phyloP scores from a whole-genome alignment of 768 basidiomycete genomes.

The Omphalotus guepiniiformis region DNA sequence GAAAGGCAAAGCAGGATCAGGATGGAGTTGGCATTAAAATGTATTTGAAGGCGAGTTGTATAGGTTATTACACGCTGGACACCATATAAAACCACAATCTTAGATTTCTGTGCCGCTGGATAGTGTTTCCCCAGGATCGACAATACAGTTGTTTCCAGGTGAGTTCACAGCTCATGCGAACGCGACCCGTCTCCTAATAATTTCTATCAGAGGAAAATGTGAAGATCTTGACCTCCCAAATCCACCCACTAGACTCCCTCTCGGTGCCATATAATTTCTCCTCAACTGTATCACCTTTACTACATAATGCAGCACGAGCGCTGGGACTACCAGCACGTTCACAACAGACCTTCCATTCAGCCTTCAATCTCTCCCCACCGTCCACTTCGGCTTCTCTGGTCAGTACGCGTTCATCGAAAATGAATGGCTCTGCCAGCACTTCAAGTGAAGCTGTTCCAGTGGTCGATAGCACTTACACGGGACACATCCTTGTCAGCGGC shows the following conservation, averaged over 20 bases:
- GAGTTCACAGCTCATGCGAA: constrained; percentile 13
- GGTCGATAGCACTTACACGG: constrained; percentile 66
- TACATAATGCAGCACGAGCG: constrained; percentile 66
- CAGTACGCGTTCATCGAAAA: constrained; percentile 31
- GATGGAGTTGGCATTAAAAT: constrained; percentile 68
- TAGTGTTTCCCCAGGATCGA: constrained; percentile 57
- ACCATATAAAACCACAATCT: not conserved
- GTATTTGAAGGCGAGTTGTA: constrained; percentile 70
- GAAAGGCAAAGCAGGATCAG: constrained; percentile 59
- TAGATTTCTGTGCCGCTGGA: constrained; percentile 71
- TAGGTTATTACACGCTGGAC: not conserved
- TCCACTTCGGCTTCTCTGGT: constrained; percentile 21
- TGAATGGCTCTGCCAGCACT: constrained; percentile 28
- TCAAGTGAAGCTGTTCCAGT: constrained; percentile 33
- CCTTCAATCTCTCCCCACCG: constrained; percentile 40
- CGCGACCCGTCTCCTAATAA: constrained; percentile 2
- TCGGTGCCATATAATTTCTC: constrained; percentile 77
- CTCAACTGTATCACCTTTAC: constrained; percentile 52
- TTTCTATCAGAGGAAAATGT: constrained; percentile 65
- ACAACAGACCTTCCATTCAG: constrained; percentile 54
- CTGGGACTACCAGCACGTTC: constrained; percentile 62
- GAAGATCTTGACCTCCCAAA: constrained; percentile 66
- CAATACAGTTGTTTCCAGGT: constrained; percentile 74
- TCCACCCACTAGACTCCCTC: constrained; percentile 70
- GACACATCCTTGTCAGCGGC: constrained; percentile 70